Base-by-base conservation (phyloP, 352 stramenopile genomes). In the Phytophthora europaea region DNA sequence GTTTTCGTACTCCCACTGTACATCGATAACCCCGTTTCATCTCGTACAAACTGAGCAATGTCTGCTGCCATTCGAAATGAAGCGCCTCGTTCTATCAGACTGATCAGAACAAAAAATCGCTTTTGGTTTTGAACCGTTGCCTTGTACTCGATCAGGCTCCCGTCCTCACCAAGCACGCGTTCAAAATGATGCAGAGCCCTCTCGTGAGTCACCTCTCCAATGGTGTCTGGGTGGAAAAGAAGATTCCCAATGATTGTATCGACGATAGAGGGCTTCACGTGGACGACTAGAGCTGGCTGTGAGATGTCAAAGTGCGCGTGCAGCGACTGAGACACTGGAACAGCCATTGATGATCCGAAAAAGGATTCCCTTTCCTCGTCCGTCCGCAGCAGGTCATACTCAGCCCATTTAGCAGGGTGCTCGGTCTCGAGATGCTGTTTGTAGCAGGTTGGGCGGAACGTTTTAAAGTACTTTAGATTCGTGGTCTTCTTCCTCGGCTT, bases 11-110 rank as follows among this genome's bases (percentile, higher is more conserved):
- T 31, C 12, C 54, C 54, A 34, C 1, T 36, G 33, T 50, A 61
- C 54, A 61, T n/a, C 20, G 18, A 48, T 3, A 61, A 26, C 16
- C 33, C 54, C 4, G 54, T 50, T 61, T 61, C 34, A 31, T 61
- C 28, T 12, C 4, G 34, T 48, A 61, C 33, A 33, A 33, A 26
- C 6, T 50, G 33, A 20, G 31, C 34, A 23, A 48, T 48, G 10
- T 51, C 54, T 18, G 34, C 54, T 31, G 54, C 54, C 54, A 50
- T 61, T 61, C 33, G 36, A 45, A 50, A 61, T 20, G 18, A 61
- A 50, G n/a, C 33, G 20, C 54, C 54, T 50, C 28, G 16, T 23
- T 26, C 36, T 23, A 51, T 61, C 9, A 61, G 20, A 20, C 55
- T 36, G 2, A 52, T 15, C 31, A 61, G 16, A 22, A 61, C 13